phyloP scores from a whole-genome alignment of 805 yeast species.

The Pichia cephalocereana region DNA sequence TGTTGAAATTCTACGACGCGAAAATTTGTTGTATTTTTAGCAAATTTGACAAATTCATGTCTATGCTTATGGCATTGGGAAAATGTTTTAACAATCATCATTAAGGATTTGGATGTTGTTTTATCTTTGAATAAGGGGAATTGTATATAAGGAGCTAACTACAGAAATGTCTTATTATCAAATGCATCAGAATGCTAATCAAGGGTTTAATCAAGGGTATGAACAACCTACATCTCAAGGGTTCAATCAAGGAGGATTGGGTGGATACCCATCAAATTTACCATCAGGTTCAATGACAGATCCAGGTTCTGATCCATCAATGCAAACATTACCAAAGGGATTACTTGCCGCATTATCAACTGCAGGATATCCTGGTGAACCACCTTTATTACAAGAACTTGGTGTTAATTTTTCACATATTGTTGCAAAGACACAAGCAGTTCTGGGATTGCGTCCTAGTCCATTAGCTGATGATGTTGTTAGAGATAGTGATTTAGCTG shows the following conservation, averaged over 20 bases:
- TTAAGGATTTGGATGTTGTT: too few species aligned
- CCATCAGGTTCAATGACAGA: slow-evolving; percentile 8
- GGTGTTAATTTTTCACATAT: slow-evolving; percentile 91
- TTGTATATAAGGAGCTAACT: neutral
- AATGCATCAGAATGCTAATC: neutral
- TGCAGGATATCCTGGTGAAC: slow-evolving; percentile 90
- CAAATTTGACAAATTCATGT: too few species aligned
- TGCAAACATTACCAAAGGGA: slow-evolving; percentile 36
- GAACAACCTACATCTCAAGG: neutral
- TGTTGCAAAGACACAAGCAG: slow-evolving; percentile 74
- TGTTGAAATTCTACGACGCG: neutral
- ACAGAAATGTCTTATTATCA: neutral
- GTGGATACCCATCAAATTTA: neutral
- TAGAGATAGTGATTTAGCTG: slow-evolving; percentile 90
- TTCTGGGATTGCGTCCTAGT: slow-evolving; percentile 57
- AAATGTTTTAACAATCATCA: too few species aligned
- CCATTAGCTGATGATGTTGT: slow-evolving; percentile 65
- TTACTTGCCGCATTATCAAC: slow-evolving; percentile 88
- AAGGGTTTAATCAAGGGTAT: neutral
- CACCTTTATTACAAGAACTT: slow-evolving; percentile 82
- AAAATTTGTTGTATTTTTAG: neutral
- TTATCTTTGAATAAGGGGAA: too few species aligned
- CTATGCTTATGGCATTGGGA: too few species aligned
- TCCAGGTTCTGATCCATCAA: slow-evolving; percentile 3
- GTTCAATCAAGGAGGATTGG: neutral